Evolutionary conservation across 2,329 filamentous ascomycete species (phyloP).

Genomic region (Fusarium siculi): DNA sequence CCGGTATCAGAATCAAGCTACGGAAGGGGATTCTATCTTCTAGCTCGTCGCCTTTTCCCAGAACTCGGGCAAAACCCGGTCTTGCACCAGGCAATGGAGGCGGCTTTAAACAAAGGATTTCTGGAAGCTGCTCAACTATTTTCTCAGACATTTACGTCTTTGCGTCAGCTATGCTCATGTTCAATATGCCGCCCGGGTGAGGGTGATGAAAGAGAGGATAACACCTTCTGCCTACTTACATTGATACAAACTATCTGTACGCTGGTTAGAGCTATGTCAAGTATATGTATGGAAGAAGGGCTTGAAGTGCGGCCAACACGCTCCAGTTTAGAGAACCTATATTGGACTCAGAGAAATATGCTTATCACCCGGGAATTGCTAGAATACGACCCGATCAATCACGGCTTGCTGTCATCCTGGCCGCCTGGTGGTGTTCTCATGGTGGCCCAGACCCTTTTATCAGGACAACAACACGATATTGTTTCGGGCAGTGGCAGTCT

Average conservation of each 20-base stretch:
- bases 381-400: accelerated
- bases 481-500: accelerated
- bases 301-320: background rate
- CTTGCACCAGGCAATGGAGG: accelerated
- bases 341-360: background rate
- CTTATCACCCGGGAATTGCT: accelerated
- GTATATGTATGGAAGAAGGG: accelerated
- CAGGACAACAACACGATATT: accelerated
- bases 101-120: accelerated
- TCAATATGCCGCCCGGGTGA: accelerated
- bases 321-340: background rate
- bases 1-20: background rate
- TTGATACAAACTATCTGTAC: accelerated
- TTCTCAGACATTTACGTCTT: accelerated
- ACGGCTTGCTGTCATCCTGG: accelerated
- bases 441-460: accelerated
- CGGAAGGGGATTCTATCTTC: accelerated
- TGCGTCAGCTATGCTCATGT: accelerated
- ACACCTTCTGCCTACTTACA: accelerated
- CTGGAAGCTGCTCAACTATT: accelerated
- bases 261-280: accelerated
- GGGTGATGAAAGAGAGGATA: accelerated
- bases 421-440: background rate
- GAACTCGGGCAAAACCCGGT: accelerated
- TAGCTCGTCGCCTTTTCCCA: accelerated